Base-by-base conservation (phyloP, 768 basidiomycete genomes). In the Bullera alba region DNA sequence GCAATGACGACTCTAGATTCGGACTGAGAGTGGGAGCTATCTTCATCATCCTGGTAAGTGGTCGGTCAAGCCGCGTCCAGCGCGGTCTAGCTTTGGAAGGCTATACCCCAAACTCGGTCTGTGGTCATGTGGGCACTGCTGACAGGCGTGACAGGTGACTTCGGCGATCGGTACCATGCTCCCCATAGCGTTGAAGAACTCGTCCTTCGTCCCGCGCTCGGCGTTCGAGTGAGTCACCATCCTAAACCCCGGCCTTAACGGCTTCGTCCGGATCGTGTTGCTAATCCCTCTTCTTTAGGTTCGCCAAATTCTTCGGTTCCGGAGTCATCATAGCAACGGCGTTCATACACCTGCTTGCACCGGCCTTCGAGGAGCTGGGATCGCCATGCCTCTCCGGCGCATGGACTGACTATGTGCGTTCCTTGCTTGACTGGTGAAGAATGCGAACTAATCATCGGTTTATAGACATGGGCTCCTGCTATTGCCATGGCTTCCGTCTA, bases 291-390 rank as follows among this genome's bases (percentile, higher is more conserved):
- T 27, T 19, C 46, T 12, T 1, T 42, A 86, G 85, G 44, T 87
- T 90, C 68, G 83, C 86, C 27, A 90, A 88, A 72, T 89, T 84
- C 70, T 91, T 92, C 72, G 89, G 89, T 23, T 88, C 86, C 14
- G 89, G 89, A 22, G 85, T 55, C 34, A 69, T 70, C 46, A 84
- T 95, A 51, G 88, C 88, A 1, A 93, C 90, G 8, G 84, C 86
- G 2, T 93, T 74, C 58, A 73, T 74, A 28, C 73, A 74, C 70
- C 78, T 93, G 0, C 76, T 93, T 5, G 74, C 79, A 5, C 85
- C 92, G 0, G 92, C 81, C 0, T 74, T 87, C 41, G 80, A 80
- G 10, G 86, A 80, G 30, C 77, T 97, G 3, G 71, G 75, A 17
- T 84, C 82, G 0, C 74, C 78, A 7, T 96, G 92, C 70, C 76